phyloP scores from a whole-genome alignment of 306 rosid genomes.

The Rosa multiflora region DNA sequence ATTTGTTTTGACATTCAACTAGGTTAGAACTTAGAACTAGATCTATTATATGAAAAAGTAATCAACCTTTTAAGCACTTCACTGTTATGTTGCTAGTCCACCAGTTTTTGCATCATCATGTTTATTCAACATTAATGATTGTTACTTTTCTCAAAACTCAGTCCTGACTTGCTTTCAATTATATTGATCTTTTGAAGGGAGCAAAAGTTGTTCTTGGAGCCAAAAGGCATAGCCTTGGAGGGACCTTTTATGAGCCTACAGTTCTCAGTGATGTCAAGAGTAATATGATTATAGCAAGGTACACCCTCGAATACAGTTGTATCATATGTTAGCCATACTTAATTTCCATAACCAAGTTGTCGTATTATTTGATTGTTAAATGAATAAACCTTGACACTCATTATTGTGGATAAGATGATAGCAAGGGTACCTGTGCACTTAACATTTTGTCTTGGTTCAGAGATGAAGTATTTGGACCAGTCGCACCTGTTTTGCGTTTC shows the following conservation, averaged over 20 bases:
- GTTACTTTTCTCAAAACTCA: neutral
- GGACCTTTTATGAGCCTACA: slow-evolving; percentile 88
- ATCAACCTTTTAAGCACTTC: neutral
- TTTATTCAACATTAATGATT: neutral
- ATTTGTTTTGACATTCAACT: neutral
- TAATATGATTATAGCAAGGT: slow-evolving; percentile 88
- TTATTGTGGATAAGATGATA: neutral
- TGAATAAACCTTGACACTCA: neutral
- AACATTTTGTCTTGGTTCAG: slow-evolving; percentile 45
- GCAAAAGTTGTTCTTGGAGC: slow-evolving; percentile 88
- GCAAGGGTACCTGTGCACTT: slow-evolving; percentile 11
- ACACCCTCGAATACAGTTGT: slow-evolving; percentile 1
- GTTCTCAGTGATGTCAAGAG: slow-evolving; percentile 62
- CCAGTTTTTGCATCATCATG: neutral
- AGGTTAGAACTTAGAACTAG: slow-evolving; percentile 1
- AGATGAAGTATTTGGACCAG: slow-evolving; percentile 97
- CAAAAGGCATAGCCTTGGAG: slow-evolving; percentile 89
- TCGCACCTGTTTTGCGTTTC: slow-evolving; percentile 82
- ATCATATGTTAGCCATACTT: neutral
- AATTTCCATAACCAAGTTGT: neutral
- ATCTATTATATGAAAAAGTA: neutral
- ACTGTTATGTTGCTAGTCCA: neutral
- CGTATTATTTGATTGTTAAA: neutral
- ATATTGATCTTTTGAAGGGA: slow-evolving; percentile 56
- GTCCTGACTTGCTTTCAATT: slow-evolving; percentile 12